phyloP scores from a whole-genome alignment of 306 rosid species.

The Lupinus albus region DNA sequence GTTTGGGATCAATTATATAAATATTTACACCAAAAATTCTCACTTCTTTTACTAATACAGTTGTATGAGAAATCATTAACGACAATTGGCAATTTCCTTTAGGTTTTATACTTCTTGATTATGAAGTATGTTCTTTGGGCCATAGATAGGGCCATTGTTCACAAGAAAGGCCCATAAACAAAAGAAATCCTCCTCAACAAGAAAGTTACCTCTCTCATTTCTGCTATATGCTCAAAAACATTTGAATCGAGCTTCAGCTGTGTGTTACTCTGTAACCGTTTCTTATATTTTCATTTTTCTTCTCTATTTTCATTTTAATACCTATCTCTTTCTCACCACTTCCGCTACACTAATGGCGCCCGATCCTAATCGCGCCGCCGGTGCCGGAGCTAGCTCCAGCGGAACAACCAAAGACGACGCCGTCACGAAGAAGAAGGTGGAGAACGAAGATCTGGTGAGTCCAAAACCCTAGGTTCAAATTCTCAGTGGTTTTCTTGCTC shows the following conservation, averaged over 20 bases:
- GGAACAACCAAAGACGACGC: slow-evolving; percentile 62
- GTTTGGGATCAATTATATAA: no score
- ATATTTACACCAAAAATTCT: no score
- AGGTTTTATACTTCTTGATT: no score
- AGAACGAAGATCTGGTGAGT: slow-evolving; percentile 89
- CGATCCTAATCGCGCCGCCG: slow-evolving; percentile 63
- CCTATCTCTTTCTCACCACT: neutral
- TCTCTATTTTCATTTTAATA: neutral
- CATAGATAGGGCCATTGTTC: neutral
- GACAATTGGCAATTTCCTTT: no score
- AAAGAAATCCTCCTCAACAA: slow-evolving; percentile 12
- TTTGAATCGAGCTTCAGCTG: neutral
- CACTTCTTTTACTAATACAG: no score
- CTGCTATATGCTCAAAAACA: neutral
- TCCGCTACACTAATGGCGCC: slow-evolving; percentile 62
- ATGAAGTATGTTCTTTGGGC: no score
- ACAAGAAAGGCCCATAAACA: neutral
- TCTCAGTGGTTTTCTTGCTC: slow-evolving; percentile 2
- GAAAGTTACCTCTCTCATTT: neutral
- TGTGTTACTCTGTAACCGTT: neutral
- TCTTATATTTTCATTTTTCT: neutral
- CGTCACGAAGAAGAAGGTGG: slow-evolving; percentile 78
- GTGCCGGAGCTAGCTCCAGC: slow-evolving; percentile 57
- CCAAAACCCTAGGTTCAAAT: neutral
- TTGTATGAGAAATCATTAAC: no score